These are phyloP conservation scores for Echinochloa phyllopogon DNA, from an alignment of 176 grass and related monocot species.

Conservation along the genomic window DNA sequence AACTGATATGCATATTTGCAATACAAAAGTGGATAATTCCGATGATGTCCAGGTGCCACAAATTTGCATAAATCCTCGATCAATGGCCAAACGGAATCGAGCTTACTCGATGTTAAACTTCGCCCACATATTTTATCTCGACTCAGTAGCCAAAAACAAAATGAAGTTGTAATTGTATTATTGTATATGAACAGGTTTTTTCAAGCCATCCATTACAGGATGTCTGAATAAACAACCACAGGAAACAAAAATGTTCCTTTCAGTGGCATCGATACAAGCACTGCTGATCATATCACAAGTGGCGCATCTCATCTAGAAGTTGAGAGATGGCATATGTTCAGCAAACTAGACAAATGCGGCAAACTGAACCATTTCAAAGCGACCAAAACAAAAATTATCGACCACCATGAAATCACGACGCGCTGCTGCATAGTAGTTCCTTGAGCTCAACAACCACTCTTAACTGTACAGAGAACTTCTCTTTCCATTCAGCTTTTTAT, in stretches of 20 bases:
- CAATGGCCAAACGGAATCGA: neutral
- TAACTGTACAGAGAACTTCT: slow-evolving; percentile 29
- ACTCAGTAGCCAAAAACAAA: neutral
- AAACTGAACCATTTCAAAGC: slow-evolving; percentile 24
- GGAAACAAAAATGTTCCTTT: neutral
- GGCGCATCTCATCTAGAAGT: neutral
- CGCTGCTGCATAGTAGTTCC: neutral
- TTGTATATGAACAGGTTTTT: slow-evolving; percentile 13
- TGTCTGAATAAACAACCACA: slow-evolving; percentile 8
- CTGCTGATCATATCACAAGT: neutral
- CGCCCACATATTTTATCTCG: neutral
- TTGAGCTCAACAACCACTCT: slow-evolving; percentile 26
- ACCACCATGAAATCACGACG: slow-evolving; percentile 34
- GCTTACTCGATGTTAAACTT: neutral
- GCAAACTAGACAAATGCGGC: slow-evolving; percentile 18
- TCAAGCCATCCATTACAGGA: slow-evolving; percentile 6
- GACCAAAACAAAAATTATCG: slow-evolving; percentile 47
- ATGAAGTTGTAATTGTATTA: neutral
- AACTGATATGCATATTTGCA: neutral
- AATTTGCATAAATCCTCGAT: neutral
- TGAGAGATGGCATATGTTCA: slow-evolving; percentile 20
- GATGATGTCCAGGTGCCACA: neutral
- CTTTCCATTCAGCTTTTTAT: neutral
- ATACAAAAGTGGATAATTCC: neutral
- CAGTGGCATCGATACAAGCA: slow-evolving; percentile 12